phyloP scores from a whole-genome alignment of 2,329 filamentous ascomycete genomes.

The Zymoseptoria brevis region DNA sequence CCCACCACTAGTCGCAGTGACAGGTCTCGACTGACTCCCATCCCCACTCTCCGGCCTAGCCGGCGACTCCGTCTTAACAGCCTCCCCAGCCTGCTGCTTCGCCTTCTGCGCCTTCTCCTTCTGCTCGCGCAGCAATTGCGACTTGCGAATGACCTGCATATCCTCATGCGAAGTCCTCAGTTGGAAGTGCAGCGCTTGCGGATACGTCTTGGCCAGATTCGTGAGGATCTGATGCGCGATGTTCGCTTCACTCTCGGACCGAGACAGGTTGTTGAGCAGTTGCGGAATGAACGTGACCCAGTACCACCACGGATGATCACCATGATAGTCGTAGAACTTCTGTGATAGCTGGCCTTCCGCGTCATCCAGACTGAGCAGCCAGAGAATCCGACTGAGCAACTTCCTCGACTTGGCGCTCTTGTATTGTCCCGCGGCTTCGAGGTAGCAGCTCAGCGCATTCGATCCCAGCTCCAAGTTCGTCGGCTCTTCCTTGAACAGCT shows the following conservation, averaged over 20 bases:
- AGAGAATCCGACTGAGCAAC: slow-evolving; percentile 83
- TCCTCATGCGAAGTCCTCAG: slow-evolving; percentile 90
- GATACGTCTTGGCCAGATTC: slow-evolving; percentile 92
- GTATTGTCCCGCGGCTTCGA: slow-evolving; percentile 92
- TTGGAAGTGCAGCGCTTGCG: slow-evolving; percentile 91
- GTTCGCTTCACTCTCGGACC: slow-evolving; percentile 68
- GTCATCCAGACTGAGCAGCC: slow-evolving; percentile 91
- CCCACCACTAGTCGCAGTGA: slow-evolving; percentile 28
- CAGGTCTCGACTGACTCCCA: slow-evolving; percentile 26
- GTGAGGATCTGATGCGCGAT: slow-evolving; percentile 79
- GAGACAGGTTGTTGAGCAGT: slow-evolving; percentile 79
- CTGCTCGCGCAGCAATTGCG: slow-evolving; percentile 50
- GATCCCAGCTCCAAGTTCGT: slow-evolving; percentile 73
- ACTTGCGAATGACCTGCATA: slow-evolving; percentile 84
- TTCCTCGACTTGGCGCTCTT: slow-evolving; percentile 96
- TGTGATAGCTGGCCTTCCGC: slow-evolving; percentile 71
- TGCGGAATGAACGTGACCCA: slow-evolving; percentile 99
- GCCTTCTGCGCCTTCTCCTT: slow-evolving; percentile 47
- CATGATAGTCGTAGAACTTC: slow-evolving; percentile 93
- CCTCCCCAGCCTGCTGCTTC: slow-evolving; percentile 52
- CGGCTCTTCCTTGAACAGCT: slow-evolving; percentile 87
- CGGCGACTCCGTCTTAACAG: slow-evolving; percentile 29
- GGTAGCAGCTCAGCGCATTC: slow-evolving; percentile 89
- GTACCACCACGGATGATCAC: slow-evolving; percentile 96
- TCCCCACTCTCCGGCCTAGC: slow-evolving; percentile 30